Conservation (phyloP, 2,329 filamentous ascomycete species). For the Xylaria digitata region DNA sequence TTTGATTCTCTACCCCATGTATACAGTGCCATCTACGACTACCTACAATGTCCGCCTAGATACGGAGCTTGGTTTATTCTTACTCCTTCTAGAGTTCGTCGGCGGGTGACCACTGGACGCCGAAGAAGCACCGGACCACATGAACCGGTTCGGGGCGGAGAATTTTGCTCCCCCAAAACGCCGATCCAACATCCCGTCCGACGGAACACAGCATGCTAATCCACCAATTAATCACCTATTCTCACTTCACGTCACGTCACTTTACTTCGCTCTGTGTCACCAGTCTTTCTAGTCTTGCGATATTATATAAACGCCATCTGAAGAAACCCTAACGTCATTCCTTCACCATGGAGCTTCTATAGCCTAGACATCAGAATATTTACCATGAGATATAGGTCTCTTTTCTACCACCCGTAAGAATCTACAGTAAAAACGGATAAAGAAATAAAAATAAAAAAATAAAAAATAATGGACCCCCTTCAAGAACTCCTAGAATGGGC, state of each 20-base stretch:
- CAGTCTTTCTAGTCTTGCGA: background rate
- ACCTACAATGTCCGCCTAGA: background rate
- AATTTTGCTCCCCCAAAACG: slow-evolving; percentile 14
- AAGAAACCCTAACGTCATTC: background rate
- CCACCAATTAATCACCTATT: slow-evolving; percentile 5
- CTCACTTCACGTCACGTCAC: slow-evolving; percentile 4
- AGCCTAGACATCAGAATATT: background rate
- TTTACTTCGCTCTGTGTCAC: background rate
- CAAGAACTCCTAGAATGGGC: slow-evolving; percentile 76
- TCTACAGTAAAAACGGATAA: background rate
- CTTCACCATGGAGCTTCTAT: background rate
- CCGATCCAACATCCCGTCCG: slow-evolving; percentile 29
- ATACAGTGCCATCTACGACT: background rate
- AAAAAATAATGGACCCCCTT: slow-evolving; percentile 41
- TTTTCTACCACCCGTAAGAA: background rate
- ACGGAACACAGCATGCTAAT: slow-evolving; percentile 15
- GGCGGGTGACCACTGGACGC: background rate
- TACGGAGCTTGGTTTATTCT: background rate
- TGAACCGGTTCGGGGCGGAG: slow-evolving; percentile 29
- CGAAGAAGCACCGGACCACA: slow-evolving; percentile 16
- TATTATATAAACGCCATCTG: background rate
- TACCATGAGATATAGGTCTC: background rate
- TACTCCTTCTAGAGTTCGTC: background rate
- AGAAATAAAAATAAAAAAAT: background rate
- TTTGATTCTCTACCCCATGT: background rate